Evolutionary conservation across 352 stramenopile species (phyloP), one percentile per base, ranked within the genome.

Genomic region (Paralagenidium karlingii): DNA sequence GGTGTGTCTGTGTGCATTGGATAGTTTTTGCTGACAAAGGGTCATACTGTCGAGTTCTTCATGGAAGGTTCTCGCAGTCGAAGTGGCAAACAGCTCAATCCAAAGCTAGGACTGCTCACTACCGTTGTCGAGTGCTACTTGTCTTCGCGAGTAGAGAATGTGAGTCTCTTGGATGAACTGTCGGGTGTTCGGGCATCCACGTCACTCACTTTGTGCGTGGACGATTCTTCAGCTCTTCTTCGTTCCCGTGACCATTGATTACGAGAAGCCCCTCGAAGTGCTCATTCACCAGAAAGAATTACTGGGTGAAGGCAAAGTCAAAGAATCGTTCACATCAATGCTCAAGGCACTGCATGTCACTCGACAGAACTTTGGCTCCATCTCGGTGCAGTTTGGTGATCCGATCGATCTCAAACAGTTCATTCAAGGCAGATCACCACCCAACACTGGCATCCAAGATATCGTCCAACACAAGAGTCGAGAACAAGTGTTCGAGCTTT

Each of bases 41-140:
- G 76, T 24, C 75, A 88, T 45, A 84, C 70, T 29, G 58, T 91
- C 40, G 77, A 91, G 55, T 91, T 91, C 44, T 91, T 91, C 45
- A 79, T 91, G 13, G 77, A 91, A 56, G 77, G 77, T 31, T 83
- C 63, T 11, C 74, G 77, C 36, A 91, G 77, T 47, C 68, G 77
- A 26, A 88, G 71, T 33, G 77, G 77, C 22, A 91, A 91, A 53
- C 70, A 87, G 28, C 48, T 91, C 5, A 66, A 78, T 27, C 77
- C 77, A 11, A 85, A 88, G 47, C 85, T 91, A 43, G 77, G 77
- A 12, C 69, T 87, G 20, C 57, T 90, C 2, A 69, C 54, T 22
- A 63, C 75, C 3, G 69, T 88, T 16, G 66, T 87, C 8, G 74
- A 85, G 41, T 79, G 69, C 34, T 84, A 68, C 32, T 32, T 84